Percentiles rank a stretch among this genome's conserved stretches.
Evolutionary conservation across 441 rosid genomes (phyloP).

Genomic region (Erodium texanum): DNA sequence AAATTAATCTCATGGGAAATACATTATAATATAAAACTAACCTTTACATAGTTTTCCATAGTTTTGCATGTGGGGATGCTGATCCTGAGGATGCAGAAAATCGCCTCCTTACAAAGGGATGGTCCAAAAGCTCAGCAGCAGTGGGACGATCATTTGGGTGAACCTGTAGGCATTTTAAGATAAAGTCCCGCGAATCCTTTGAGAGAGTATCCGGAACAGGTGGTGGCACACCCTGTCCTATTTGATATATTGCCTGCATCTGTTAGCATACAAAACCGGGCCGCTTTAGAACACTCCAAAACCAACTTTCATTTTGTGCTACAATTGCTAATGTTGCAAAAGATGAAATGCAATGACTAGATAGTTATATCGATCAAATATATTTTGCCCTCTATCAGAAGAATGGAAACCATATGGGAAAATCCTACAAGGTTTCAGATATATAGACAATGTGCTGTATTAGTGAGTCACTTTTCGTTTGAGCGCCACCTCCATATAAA

Average conservation of each 20-base stretch:
- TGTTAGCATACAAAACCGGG: constrained; percentile 24
- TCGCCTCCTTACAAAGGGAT: constrained; percentile 63
- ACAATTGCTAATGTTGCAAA: not conserved
- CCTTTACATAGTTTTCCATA: not conserved
- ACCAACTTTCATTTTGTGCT: not conserved
- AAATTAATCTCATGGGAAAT: not conserved
- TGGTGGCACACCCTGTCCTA: constrained; percentile 78
- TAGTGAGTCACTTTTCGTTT: not conserved
- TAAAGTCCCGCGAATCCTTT: constrained; percentile 57
- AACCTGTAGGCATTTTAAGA: constrained; percentile 53
- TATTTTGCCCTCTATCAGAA: not conserved
- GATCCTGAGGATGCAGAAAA: constrained; percentile 38
- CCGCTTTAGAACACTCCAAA: not conserved
- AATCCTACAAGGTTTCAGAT: not conserved
- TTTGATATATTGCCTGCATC: constrained; percentile 65
- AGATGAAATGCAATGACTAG: not conserved
- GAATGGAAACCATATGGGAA: not conserved
- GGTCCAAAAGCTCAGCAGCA: constrained; percentile 61
- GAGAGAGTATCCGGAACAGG: constrained; percentile 52
- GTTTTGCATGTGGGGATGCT: constrained; percentile 41
- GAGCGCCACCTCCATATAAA: not conserved
- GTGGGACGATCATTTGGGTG: constrained; percentile 63
- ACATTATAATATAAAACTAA: not conserved
- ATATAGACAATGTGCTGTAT: not conserved
- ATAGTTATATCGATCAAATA: not conserved